Conservation (phyloP, 177 flowering plant genomes). For the Vitis hybrid region DNA sequence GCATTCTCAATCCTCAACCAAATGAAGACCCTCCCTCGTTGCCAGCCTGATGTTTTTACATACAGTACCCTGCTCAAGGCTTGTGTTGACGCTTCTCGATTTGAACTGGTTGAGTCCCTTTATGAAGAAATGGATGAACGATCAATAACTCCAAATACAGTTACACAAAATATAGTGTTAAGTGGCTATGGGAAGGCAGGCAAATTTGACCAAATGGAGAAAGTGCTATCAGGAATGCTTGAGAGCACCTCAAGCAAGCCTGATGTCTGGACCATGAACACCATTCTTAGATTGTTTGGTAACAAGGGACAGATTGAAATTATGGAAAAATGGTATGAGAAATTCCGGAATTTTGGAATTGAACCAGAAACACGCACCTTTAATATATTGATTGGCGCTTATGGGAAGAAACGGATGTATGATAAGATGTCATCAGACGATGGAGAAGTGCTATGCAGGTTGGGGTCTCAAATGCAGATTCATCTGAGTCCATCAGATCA, state of each 20-base stretch:
- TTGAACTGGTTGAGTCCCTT: conserved; percentile 69
- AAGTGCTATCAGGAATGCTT: conserved; percentile 72
- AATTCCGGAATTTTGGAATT: conserved; percentile 82
- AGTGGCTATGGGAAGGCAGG: conserved; percentile 85
- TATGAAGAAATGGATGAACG: conserved; percentile 77
- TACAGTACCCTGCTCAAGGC: conserved; percentile 77
- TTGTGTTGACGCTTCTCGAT: conserved; percentile 69
- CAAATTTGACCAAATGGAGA: conserved; percentile 79
- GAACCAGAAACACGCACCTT: conserved; percentile 95
- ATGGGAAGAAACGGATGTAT: conserved; percentile 89
- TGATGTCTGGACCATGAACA: conserved; percentile 99
- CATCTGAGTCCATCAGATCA: too few species aligned
- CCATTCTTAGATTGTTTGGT: conserved; percentile 74
- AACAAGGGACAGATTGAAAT: conserved; percentile 81
- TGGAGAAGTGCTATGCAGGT: conserved; percentile 39
- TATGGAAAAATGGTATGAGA: conserved; percentile 98
- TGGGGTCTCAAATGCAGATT: too few species aligned
- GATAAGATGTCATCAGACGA: conserved; percentile 98
- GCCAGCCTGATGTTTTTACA: conserved; percentile 90
- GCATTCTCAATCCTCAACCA: conserved; percentile 63
- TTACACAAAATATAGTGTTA: conserved; percentile 84
- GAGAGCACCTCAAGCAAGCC: conserved; percentile 65
- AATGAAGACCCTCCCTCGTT: conserved; percentile 77
- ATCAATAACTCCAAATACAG: conserved; percentile 74
- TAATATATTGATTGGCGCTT: conserved; percentile 89